phyloP scores from a whole-genome alignment of 192 early-diverging fungal genomes.

The Neocallimastix lanati region DNA sequence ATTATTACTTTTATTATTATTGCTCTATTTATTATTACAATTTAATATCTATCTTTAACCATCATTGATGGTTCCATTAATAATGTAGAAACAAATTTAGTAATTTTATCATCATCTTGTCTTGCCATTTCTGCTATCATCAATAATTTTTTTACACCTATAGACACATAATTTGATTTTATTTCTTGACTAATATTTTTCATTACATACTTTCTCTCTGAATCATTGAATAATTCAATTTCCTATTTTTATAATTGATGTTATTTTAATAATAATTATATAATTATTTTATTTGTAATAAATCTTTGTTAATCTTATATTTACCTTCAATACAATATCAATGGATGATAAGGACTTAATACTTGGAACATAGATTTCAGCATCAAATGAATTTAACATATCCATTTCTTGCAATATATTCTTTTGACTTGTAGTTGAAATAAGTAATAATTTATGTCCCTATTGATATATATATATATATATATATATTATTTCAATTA shows the following conservation, averaged over 20 bases:
- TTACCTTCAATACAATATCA: constrained; percentile 44
- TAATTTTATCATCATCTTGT: constrained; percentile 38
- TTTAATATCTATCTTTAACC: neutral
- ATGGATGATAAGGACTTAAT: constrained; percentile 50
- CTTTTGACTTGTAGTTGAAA: constrained; percentile 72
- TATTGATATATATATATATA: too few relatives aligned
- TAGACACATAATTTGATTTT: constrained; percentile 36
- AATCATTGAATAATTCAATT: constrained; percentile 46
- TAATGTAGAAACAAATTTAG: neutral
- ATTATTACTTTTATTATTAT: too few relatives aligned
- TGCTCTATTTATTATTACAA: too few relatives aligned
- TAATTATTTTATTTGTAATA: too few relatives aligned
- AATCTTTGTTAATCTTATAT: too few relatives aligned
- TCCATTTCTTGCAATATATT: constrained; percentile 73
- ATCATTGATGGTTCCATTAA: neutral
- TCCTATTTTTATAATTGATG: too few relatives aligned
- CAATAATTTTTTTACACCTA: constrained; percentile 84
- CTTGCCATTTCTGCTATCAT: constrained; percentile 79
- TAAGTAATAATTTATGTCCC: constrained; percentile 64
- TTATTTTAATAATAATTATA: too few relatives aligned
- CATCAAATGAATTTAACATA: constrained; percentile 65
- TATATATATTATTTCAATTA: too few relatives aligned
- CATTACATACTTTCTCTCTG: constrained; percentile 37
- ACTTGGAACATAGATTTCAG: constrained; percentile 61
- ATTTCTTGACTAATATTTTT: constrained; percentile 25